Evolutionary conservation across 352 stramenopile species (phyloP), one percentile per base, ranked within the genome.

Genomic region (Pythium chondricola): DNA sequence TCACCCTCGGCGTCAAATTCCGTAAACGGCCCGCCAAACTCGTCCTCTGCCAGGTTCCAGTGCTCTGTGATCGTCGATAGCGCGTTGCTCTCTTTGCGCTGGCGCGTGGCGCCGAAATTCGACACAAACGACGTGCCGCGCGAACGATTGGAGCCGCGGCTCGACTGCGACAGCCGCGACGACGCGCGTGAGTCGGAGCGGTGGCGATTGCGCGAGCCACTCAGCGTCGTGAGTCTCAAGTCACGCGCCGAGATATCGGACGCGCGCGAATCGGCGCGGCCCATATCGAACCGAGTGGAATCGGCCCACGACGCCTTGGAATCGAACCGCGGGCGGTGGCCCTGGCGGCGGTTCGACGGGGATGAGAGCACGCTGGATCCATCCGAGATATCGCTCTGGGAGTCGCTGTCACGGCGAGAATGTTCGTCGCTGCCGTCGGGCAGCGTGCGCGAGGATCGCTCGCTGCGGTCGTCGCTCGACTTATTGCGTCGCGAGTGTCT

Each of bases 11-110:
- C 82, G 41, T 91, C 77, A 61, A 90, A 88, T 8, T 90, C 77
- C 0, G 77, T 51, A 40, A 91, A 91, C 26, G 77, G 74, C 31
- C 75, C 84, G 2, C 74, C 78, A 48, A 88, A 86, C 56, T 88
- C 68, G 38, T 91, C 80, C 49, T 93, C 77, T 0, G 65, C 62
- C 39, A 91, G 39, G 50, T 91, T 89, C 80, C 80, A 91, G 59
- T 88, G 81, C 69, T 91, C 80, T n/a, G 80, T 91, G 44, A 91
- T 93, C 6, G 77, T 93, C 24, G 77, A 93, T 44, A 89, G 61
- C 27, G 82, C 72, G 33, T 77, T 84, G 63, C 74, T 89, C 40
- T 85, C 78, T 35, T 76, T 85, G 45, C 67, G 77, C 21, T 58
- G 60, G 50, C 80, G 83, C 11, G 64, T 84, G 16, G 83, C 70